Evolutionary conservation across 768 basidiomycete species (phyloP).

Genomic region (Panus rudis): DNA sequence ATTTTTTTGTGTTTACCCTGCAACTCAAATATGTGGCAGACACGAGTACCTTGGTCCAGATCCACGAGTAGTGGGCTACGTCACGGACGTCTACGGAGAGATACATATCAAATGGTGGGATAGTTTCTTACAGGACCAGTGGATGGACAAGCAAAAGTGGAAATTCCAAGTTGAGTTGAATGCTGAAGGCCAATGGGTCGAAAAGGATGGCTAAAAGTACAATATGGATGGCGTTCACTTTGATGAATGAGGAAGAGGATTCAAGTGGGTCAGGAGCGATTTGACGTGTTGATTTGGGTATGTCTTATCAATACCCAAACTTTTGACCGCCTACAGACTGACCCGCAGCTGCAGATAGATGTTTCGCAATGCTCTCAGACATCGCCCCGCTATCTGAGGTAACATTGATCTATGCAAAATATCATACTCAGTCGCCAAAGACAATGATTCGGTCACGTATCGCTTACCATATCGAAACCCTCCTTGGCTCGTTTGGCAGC

Average conservation of each 20-base stretch:
- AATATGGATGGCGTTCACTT: no score
- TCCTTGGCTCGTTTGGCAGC: slow-evolving; percentile 36
- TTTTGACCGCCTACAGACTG: slow-evolving; percentile 5
- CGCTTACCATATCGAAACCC: slow-evolving; percentile 43
- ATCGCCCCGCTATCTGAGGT: slow-evolving; percentile 38
- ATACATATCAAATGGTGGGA: slow-evolving; percentile 40
- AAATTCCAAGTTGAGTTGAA: slow-evolving; percentile 27
- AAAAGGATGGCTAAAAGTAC: slow-evolving; percentile 27
- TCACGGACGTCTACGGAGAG: slow-evolving; percentile 30
- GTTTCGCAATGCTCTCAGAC: slow-evolving; percentile 22
- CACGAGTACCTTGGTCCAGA: slow-evolving; percentile 40
- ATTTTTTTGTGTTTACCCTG: background rate
- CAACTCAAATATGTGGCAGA: slow-evolving; percentile 15
- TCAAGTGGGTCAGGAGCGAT: no score
- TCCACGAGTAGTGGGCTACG: slow-evolving; percentile 37
- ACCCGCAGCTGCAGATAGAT: slow-evolving; percentile 16
- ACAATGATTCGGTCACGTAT: background rate
- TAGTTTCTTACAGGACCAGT: slow-evolving; percentile 35
- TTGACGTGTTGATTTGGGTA: no score
- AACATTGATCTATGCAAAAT: slow-evolving; percentile 38
- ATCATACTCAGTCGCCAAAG: slow-evolving; percentile 1
- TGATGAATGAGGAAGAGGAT: no score
- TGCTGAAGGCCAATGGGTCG: slow-evolving; percentile 32
- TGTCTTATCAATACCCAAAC: slow-evolving; percentile 5
- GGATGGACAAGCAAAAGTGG: slow-evolving; percentile 38